phyloP scores from a whole-genome alignment of 345 rosid species.

The Chamaenerion angustifolium region DNA sequence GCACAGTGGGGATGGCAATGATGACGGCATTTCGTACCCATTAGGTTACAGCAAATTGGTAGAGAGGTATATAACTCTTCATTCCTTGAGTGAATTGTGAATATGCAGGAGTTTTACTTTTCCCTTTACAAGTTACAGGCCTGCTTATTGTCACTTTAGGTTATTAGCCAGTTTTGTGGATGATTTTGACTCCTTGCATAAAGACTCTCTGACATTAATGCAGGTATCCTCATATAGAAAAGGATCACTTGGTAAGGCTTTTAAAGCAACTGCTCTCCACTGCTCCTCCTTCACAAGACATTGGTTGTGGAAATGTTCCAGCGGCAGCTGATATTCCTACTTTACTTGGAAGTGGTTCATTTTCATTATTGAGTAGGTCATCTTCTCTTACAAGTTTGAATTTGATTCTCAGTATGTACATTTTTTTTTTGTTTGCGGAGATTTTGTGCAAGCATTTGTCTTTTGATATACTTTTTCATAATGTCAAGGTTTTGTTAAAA shows the following conservation, averaged over 20 bases:
- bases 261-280: constrained; percentile 53
- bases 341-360: constrained; percentile 68
- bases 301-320: constrained; percentile 35
- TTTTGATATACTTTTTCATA: too few species aligned
- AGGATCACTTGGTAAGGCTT: constrained; percentile 88
- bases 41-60: constrained; percentile 50
- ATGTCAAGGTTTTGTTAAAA: too few species aligned
- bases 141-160: neutral
- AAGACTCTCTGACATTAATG: neutral
- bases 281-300: constrained; percentile 32
- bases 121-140: neutral
- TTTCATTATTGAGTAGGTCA: constrained; percentile 71
- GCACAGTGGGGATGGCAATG: constrained; percentile 51
- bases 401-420: too few species aligned
- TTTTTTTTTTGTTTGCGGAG: neutral
- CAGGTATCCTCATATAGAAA: constrained; percentile 83
- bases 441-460: neutral
- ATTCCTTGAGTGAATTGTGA: constrained; percentile 3
- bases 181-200: neutral
- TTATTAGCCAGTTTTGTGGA: neutral
- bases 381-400: neutral
- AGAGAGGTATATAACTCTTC: constrained; percentile 39
- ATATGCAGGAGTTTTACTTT: too few species aligned
- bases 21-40: constrained; percentile 74
- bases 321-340: constrained; percentile 88